phyloP scores from a whole-genome alignment of 2,329 filamentous ascomycete species.

The Emmonsiellopsis sp. region DNA sequence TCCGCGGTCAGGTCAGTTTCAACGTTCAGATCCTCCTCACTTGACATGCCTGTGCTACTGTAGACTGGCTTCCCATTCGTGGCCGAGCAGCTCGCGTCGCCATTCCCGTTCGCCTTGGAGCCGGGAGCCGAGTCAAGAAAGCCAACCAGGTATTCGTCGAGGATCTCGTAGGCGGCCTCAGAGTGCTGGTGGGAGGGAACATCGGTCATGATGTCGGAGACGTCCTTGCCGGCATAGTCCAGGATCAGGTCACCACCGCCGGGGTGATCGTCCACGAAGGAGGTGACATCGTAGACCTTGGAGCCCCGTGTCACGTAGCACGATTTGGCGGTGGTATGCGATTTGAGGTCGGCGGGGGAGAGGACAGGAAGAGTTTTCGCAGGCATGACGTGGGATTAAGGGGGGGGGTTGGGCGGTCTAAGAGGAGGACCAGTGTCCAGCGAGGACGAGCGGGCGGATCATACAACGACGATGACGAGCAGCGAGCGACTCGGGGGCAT shows the following conservation, averaged over 20 bases:
- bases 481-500: not conserved
- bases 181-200: constrained; percentile 74
- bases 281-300: constrained; percentile 91
- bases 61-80: constrained; percentile 31
- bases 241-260: constrained; percentile 82
- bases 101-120: constrained; percentile 38
- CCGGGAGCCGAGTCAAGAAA: constrained; percentile 60
- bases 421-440: not conserved
- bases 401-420: not conserved
- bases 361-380: constrained; percentile 75
- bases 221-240: constrained; percentile 82
- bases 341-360: constrained; percentile 67
- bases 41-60: constrained; percentile 72
- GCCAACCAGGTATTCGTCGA: constrained; percentile 78
- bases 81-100: constrained; percentile 19
- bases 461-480: not conserved
- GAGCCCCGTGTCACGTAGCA: constrained; percentile 88
- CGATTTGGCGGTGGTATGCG: constrained; percentile 69
- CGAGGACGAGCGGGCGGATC: not conserved
- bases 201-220: constrained; percentile 74
- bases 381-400: constrained; percentile 52
- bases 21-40: constrained; percentile 72
- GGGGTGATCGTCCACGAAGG: constrained; percentile 83
- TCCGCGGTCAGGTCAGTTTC: constrained; percentile 71
- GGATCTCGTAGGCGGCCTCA: constrained; percentile 88